A percentile compares a stretch with the other conserved stretches of the same genome.
Conservation (phyloP, 225 moss, liverwort and hornwort genomes). For the Neckera pumila region DNA sequence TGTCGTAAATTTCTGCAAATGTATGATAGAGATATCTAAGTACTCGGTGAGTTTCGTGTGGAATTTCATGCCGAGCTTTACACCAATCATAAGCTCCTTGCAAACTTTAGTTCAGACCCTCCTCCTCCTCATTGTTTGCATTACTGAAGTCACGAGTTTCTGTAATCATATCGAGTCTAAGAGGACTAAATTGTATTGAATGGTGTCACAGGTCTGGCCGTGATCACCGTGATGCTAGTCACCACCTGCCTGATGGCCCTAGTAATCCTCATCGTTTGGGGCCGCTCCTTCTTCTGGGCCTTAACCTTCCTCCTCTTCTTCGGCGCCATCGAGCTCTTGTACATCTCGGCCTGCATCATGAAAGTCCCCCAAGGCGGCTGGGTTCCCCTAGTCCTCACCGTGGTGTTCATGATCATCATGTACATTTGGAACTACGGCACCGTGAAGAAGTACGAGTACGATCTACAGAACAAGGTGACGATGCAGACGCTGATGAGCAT, state of each 20-base stretch:
- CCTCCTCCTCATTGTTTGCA: neutral
- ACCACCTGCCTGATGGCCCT: conserved; percentile 70
- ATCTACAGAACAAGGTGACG: conserved; percentile 63
- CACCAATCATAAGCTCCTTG: neutral
- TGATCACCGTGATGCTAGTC: conserved; percentile 77
- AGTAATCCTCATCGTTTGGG: conserved; percentile 69
- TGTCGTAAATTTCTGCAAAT: neutral
- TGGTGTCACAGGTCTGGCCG: conserved; percentile 52
- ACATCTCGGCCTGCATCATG: conserved; percentile 55
- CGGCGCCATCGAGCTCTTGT: conserved; percentile 56
- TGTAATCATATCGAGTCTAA: neutral
- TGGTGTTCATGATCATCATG: conserved; percentile 69
- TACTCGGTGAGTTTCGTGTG: neutral
- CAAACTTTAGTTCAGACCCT: neutral
- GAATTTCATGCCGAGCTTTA: neutral
- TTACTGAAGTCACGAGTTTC: neutral
- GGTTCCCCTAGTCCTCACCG: conserved; percentile 63
- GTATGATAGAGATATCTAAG: neutral
- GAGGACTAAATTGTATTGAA: neutral
- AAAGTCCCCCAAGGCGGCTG: conserved; percentile 85
- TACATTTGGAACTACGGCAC: conserved; percentile 88
- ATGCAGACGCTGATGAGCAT: conserved; percentile 66
- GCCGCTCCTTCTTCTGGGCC: conserved; percentile 35
- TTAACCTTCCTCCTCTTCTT: conserved; percentile 52
- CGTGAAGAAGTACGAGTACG: conserved; percentile 74